These are phyloP conservation scores for Coemansia sp. DNA, from an alignment of 371 early-diverging fungal species.

Conservation along the genomic window DNA sequence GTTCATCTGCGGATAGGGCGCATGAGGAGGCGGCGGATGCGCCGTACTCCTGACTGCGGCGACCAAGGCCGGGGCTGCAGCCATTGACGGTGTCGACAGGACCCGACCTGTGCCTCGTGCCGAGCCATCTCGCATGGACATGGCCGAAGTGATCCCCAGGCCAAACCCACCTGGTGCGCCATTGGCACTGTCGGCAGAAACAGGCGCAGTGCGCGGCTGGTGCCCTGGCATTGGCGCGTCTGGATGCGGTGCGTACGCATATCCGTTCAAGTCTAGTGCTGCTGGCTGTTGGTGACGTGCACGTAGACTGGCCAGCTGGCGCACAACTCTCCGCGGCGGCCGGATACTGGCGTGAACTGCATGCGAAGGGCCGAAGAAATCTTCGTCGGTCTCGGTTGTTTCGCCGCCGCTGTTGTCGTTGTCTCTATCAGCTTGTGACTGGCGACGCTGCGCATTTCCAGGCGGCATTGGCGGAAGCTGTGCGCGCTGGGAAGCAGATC, in stretches of 20 bases:
- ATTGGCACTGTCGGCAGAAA: not conserved
- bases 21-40: not conserved
- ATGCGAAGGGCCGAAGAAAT: constrained; percentile 32
- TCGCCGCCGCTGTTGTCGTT: constrained; percentile 24
- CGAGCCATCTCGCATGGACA: not conserved
- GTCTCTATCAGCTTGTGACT: not conserved
- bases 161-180: constrained; percentile 13
- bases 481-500: not conserved
- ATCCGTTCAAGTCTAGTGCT: constrained; percentile 19
- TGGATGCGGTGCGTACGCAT: not conserved
- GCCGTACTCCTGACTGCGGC: constrained; percentile 7
- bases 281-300: constrained; percentile 21
- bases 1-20: not conserved
- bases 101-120: constrained; percentile 13
- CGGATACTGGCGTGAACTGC: constrained; percentile 38
- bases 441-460: not conserved
- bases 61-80: constrained; percentile 9
- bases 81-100: constrained; percentile 34
- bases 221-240: not conserved
- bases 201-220: constrained; percentile 28
- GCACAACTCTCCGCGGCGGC: constrained; percentile 37
- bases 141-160: constrained; percentile 29
- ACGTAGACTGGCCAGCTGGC: constrained; percentile 39
- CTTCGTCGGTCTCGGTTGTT: constrained; percentile 48
- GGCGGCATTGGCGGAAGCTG: constrained; percentile 15